phyloP scores from a whole-genome alignment of 2,329 filamentous ascomycete genomes.

The Epichloe glyceriae region DNA sequence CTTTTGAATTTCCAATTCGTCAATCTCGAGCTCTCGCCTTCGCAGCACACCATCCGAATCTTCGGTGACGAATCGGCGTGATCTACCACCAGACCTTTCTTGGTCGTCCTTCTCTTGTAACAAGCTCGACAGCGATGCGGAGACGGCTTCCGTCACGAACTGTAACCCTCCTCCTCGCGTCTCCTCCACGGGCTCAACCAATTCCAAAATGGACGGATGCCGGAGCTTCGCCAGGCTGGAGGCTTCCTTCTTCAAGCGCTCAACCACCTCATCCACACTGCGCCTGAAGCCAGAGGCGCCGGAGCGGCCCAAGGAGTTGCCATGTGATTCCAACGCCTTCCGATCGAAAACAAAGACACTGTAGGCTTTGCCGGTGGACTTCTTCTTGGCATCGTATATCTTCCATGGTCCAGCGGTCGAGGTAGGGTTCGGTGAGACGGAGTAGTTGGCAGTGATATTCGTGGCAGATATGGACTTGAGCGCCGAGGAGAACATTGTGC shows the following conservation, averaged over 20 bases:
- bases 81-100: constrained; percentile 56
- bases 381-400: constrained; percentile 95
- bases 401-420: constrained; percentile 87
- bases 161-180: constrained; percentile 82
- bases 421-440: constrained; percentile 61
- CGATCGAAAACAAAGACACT: constrained; percentile 93
- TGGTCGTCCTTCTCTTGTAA: constrained; percentile 83
- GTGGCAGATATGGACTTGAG: constrained; percentile 84
- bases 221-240: constrained; percentile 76
- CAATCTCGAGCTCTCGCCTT: constrained; percentile 77
- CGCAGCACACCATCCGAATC: constrained; percentile 60
- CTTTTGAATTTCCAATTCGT: constrained; percentile 96
- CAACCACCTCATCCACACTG: constrained; percentile 77
- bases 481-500: constrained; percentile 75
- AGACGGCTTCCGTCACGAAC: constrained; percentile 89
- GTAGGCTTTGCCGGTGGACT: constrained; percentile 76
- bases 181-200: constrained; percentile 91
- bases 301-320: constrained; percentile 25
- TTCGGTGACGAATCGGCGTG: constrained; percentile 70
- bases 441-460: constrained; percentile 88
- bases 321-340: constrained; percentile 60
- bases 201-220: constrained; percentile 82
- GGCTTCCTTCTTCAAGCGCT: constrained; percentile 83
- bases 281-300: constrained; percentile 58
- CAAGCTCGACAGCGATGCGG: constrained; percentile 71